Evolutionary conservation across 768 basidiomycete species (phyloP), one percentile per base, ranked within the genome.

Genomic region (Paxillus involutus): DNA sequence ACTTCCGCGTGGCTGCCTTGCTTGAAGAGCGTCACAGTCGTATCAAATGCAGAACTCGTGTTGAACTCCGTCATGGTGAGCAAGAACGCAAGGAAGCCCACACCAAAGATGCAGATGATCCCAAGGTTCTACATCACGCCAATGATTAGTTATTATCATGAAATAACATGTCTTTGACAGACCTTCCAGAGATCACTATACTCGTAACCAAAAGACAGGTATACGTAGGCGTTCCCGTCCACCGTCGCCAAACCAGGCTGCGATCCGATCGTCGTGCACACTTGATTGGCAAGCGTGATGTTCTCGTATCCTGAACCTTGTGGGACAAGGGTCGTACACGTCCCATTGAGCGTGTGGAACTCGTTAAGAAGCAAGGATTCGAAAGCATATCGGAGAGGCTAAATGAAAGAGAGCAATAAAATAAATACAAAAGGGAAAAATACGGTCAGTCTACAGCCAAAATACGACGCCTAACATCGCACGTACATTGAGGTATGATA

Each of bases 301-400:
- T 71, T 70, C 35, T 63, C 69, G 39, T 76, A 76, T 9, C 69
- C 64, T 47, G 73, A 65, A 1, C 72, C 72, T 12, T 59, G 63
- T 5, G 73, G 67, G 11, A 69, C 59, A 24, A 72, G 64, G 30
- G 66, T 53, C 57, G 71, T 55, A 61, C 72, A 71, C 36, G 63
- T 69, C 59, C 70, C 78, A 1, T 72, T 52, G 13, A 71, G 61
- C 1, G 68, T 72, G 46, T 62, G 60, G 65, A 83, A 81, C 61
- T 84, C 82, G 66, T 83, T 83, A 44, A 74, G 67, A 71, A 84
- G 61, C 62, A 52, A 26, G 4, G 63, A 54, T 47, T 67, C 60
- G 17, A 65, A 65, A 11, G 54, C 51, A 26, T 62, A 66, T 60
- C 64, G 52, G 58, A 63, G 43, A 74, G 71, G 55, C 75, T 74